Conservation (phyloP, 2,329 filamentous ascomycete genomes). For the Metarhizium robertsii region DNA sequence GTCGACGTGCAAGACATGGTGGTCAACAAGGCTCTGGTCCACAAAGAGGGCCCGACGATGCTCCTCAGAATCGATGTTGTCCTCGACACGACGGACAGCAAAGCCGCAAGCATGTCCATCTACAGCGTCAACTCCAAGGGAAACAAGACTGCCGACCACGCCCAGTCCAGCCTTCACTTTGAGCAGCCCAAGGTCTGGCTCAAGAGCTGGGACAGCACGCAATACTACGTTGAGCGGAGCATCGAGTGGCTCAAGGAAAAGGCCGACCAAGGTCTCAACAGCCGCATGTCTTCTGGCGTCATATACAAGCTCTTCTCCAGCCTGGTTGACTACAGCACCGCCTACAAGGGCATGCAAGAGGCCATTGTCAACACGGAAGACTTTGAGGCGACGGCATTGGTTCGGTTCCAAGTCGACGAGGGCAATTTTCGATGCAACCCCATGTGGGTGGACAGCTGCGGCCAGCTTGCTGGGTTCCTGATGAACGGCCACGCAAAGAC, state of each 20-base stretch:
- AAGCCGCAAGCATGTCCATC: background rate
- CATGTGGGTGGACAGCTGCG: background rate
- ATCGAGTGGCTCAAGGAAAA: slow-evolving; percentile 27
- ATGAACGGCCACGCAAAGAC: background rate
- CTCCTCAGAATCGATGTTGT: background rate
- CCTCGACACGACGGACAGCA: background rate
- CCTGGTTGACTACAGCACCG: slow-evolving; percentile 18
- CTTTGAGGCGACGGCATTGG: slow-evolving; percentile 5
- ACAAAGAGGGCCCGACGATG: background rate
- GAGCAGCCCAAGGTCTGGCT: background rate
- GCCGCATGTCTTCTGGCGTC: background rate
- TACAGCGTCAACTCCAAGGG: background rate
- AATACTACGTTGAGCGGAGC: slow-evolving; percentile 22
- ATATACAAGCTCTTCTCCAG: background rate
- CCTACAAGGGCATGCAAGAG: slow-evolving; percentile 7
- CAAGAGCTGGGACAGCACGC: background rate
- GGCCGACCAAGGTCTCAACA: background rate
- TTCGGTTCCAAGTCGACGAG: background rate
- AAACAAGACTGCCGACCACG: background rate
- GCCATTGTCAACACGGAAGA: slow-evolving; percentile 6
- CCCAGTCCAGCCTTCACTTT: background rate
- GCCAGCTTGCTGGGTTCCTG: background rate
- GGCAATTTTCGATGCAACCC: background rate
- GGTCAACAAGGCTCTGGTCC: background rate
- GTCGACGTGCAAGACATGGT: background rate